Base-by-base conservation (phyloP, 2,329 filamentous ascomycete species). In the Fusarium tjaetaba region DNA sequence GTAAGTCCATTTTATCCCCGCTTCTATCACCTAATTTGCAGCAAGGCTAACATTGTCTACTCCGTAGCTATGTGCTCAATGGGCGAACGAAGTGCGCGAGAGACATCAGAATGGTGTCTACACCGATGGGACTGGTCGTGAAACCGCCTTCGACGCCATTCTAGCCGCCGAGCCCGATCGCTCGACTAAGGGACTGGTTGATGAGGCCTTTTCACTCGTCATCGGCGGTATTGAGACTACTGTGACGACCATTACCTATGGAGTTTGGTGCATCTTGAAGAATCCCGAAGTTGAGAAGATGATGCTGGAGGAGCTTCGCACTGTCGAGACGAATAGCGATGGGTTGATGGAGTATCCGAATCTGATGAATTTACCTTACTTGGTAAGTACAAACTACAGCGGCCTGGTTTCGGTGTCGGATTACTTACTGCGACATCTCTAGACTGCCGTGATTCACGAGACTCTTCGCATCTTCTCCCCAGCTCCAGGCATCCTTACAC, bases 51-150 rank as follows among this genome's bases (percentile, higher is more conserved):
- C 5, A 39, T 20, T 30, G 13, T 39, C 10, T 18, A n/a, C n/a
- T n/a, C n/a, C n/a, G n/a, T n/a, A 55, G 51, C 34, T 41, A 55
- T 55, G 24, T 10, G 34, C 51, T n/a, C 20, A 55, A 30, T 55
- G 51, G 51, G 51, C 51, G 20, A 39, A 39, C 34, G 34, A 55
- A 18, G 51, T 55, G 11, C 24, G 51, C 11, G 51, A 55, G 5
- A 30, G 51, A 18, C 51, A 55, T 22, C 51, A 55, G 2, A 39
- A 14, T n/a, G 51, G 51, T 2, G 51, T 28, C 2, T 39, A 55
- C 20, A 39, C 34, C 2, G 34, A 55, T 5, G 51, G 39, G 11
- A 55, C 51, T 4, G 51, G 36, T 2, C 51, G 51, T 2, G 24
- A 39, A 6, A 39, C 24, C 7, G 51, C 41, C 20, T 55, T 55